Evolutionary conservation across 2,329 filamentous ascomycete species (phyloP), one percentile per base, ranked within the genome.

Genomic region (Epichloe gansuensis): DNA sequence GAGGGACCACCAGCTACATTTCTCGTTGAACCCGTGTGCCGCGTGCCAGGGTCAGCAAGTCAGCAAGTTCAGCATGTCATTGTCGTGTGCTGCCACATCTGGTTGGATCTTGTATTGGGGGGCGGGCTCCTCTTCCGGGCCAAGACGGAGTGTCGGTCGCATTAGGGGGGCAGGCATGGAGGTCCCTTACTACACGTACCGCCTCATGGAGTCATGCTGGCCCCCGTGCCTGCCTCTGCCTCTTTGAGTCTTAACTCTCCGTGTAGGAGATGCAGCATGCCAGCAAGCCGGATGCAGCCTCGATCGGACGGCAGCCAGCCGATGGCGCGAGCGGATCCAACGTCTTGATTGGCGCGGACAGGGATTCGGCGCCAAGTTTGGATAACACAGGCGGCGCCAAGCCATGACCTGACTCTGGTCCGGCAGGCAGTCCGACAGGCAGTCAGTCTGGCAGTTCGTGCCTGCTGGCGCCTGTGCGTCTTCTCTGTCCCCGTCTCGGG

Each of bases 301-400:
- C 51, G 51, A 51, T 49, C 49, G 34, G 40, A 23, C 49, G 49
- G 52, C 45, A 49, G 52, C 39, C 48, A 48, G 31, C 49, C 52
- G 48, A 46, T 36, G 39, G 35, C 39, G 44, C 21, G 43, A 44
- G 49, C n/a, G n/a, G 52, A 38, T 41, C 21, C 48, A 47, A 12
- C n/a, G 25, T 34, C 40, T 15, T 48, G 49, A 49, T 53, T 53
- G 52, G 52, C 40, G 44, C 25, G n/a, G 40, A 17, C 43, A 12
- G 31, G 31, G n/a, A 31, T 38, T 50, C 47, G 47, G 47, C 47
- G 51, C 51, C 51, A 34, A 50, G 40, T 52, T 49, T 49, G 47
- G 47, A 46, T 31, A 46, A 45, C 15, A 34, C 27, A 13, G 35
- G 34, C n/a, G 41, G 35, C 41, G 35, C 41, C 40, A 31, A 39